phyloP scores from a whole-genome alignment of 1,139 yeast species.

The Sugiyamaella sp. region DNA sequence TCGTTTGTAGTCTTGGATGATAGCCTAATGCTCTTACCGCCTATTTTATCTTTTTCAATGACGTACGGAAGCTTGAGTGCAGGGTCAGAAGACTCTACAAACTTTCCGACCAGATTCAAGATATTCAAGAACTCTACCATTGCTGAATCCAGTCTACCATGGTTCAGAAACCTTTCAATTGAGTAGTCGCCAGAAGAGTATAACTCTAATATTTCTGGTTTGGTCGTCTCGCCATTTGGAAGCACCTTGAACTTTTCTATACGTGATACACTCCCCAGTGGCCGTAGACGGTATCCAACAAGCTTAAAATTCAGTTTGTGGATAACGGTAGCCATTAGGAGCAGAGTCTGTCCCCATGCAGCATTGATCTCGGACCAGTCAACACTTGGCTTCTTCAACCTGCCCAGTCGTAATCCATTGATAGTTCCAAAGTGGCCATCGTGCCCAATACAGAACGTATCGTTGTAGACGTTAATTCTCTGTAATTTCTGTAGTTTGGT shows the following conservation, averaged over 20 bases:
- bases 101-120: constrained; percentile 57
- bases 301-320: constrained; percentile 59
- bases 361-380: constrained; percentile 94
- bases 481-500: constrained; percentile 70
- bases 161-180: constrained; percentile 61
- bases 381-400: constrained; percentile 55
- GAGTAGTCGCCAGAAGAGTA: constrained; percentile 69
- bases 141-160: constrained; percentile 71
- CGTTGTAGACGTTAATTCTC: constrained; percentile 76
- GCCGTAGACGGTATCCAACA: constrained; percentile 65
- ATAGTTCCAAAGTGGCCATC: constrained; percentile 87
- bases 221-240: constrained; percentile 42
- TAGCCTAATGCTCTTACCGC: constrained; percentile 73
- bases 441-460: constrained; percentile 78
- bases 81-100: constrained; percentile 52
- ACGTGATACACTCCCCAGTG: constrained; percentile 83
- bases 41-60: constrained; percentile 68
- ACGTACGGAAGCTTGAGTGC: constrained; percentile 73
- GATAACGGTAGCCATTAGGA: constrained; percentile 67
- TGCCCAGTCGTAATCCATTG: constrained; percentile 80
- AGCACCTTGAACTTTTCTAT: constrained; percentile 61
- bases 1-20: constrained; percentile 54
- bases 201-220: constrained; percentile 49
- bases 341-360: constrained; percentile 83
- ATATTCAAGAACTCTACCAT: constrained; percentile 75